A percentile compares a stretch with the other conserved stretches of the same genome.
Conservation (phyloP, 352 stramenopile species). For the Pythium guiyangense region DNA sequence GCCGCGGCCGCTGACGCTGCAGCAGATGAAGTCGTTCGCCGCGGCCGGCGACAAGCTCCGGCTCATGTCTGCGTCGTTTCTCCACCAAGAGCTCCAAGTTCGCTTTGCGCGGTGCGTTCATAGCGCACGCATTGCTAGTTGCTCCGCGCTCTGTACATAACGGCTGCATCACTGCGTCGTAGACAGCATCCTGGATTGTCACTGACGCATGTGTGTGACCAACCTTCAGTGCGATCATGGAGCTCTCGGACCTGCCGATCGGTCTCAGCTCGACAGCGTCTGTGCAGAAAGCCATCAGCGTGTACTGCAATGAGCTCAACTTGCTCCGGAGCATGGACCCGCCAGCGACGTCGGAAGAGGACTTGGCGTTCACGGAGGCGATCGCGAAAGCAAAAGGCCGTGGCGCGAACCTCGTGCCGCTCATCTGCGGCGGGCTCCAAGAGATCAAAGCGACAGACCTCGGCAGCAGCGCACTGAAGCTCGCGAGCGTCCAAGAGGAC, state of each 20-base stretch:
- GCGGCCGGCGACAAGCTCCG: conserved; percentile 53
- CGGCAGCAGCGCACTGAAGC: conserved; percentile 50
- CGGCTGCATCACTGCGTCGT: neutral
- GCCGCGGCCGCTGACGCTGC: conserved; percentile 69
- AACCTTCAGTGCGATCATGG: conserved; percentile 43
- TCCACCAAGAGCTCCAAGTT: conserved; percentile 78
- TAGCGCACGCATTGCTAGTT: neutral
- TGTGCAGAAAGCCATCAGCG: conserved; percentile 53
- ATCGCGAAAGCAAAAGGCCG: conserved; percentile 46
- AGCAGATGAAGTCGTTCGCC: conserved; percentile 80
- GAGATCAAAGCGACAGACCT: conserved; percentile 63
- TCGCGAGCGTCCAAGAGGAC: conserved; percentile 65
- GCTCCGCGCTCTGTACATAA: too few relatives aligned
- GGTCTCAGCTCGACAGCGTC: conserved; percentile 58
- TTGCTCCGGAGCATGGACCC: conserved; percentile 35
- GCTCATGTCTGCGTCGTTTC: conserved; percentile 58
- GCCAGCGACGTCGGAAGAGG: conserved; percentile 47
- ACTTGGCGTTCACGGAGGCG: conserved; percentile 57
- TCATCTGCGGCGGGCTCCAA: conserved; percentile 72
- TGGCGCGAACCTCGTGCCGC: conserved; percentile 71
- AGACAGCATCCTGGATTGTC: neutral
- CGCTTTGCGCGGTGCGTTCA: conserved; percentile 52
- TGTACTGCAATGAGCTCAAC: conserved; percentile 58
- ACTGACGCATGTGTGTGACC: neutral
- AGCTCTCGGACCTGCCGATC: conserved; percentile 69